Evolutionary conservation across 495 filamentous ascomycete species (phyloP), one percentile per base, ranked within the genome.

Genomic region (Umbilicaria muhlenbergii): DNA sequence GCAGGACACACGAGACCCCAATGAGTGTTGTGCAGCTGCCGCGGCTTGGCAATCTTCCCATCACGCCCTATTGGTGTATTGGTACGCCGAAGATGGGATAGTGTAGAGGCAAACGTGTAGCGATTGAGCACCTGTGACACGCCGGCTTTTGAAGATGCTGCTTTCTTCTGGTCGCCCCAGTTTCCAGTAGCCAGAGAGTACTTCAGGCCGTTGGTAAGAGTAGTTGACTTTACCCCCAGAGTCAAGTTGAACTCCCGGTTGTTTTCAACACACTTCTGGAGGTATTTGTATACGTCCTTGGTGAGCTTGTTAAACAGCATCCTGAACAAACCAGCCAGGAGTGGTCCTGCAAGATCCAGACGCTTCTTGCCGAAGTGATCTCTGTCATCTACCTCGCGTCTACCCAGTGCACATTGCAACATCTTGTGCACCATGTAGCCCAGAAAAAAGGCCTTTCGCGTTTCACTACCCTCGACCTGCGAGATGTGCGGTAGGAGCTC

Each of bases 291-390:
- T 18, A 98, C 76, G 53, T 99, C 91, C 48, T 81, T 79, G 5
- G 83, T 88, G 42, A 96, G 73, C 51, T 87, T 83, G 15, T 82
- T 75, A 56, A 91, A 91, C 38, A 94, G 73, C 36, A 74, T 75
- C 24, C 92, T 75, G 73, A 99, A 99, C 33, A 99, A 72, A 52
- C 83, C 87, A 18, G 91, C 89, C 34, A 99, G 71, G 34, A 99
- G 70, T 21, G 92, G 91, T 41, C 91, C 91, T 50, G 92, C 91
- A 52, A 99, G 69, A 63, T 99, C 91, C 19, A 99, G 70, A 47
- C 91, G 78, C 69, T 99, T 99, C 73, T 96, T 96, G 53, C 91
- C 91, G 50, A 99, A 96, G 58, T 99, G 92, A 66, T 99, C 91
- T 64, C 91, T 83, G 55, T 99, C 91, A 51, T 99, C 91, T 14